Conservation (phyloP, 208 protist species). For the Phytomonas serpens region DNA sequence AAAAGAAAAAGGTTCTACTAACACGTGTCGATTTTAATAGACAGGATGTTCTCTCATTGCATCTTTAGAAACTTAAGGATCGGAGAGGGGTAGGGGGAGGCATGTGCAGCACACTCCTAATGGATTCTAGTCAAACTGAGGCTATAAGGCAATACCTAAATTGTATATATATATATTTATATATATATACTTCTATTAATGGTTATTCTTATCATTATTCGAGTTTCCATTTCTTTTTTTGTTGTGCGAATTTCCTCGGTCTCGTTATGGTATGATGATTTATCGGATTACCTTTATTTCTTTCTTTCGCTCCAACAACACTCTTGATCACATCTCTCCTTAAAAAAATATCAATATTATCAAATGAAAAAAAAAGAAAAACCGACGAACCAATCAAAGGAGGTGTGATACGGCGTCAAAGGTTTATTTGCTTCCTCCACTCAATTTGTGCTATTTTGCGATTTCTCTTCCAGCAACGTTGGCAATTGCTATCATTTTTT, state of each 20-base stretch:
- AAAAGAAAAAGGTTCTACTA: slow-evolving; percentile 56
- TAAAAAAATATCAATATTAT: background rate
- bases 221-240: background rate
- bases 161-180: background rate
- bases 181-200: background rate
- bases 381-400: background rate
- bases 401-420: background rate
- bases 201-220: background rate
- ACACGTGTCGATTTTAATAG: slow-evolving; percentile 55
- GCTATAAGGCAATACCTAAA: background rate
- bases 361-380: background rate
- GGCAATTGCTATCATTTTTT: background rate
- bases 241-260: background rate
- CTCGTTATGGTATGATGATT: background rate
- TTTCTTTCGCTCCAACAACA: background rate
- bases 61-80: slow-evolving; percentile 18
- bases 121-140: background rate
- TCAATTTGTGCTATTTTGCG: background rate
- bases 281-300: background rate
- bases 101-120: background rate
- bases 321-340: background rate
- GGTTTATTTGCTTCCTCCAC: background rate
- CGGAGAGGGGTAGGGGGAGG: background rate
- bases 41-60: slow-evolving; percentile 47
- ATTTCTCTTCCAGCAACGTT: background rate